Base-by-base conservation (phyloP, 2,329 filamentous ascomycete species). In the Epichloe scottii region DNA sequence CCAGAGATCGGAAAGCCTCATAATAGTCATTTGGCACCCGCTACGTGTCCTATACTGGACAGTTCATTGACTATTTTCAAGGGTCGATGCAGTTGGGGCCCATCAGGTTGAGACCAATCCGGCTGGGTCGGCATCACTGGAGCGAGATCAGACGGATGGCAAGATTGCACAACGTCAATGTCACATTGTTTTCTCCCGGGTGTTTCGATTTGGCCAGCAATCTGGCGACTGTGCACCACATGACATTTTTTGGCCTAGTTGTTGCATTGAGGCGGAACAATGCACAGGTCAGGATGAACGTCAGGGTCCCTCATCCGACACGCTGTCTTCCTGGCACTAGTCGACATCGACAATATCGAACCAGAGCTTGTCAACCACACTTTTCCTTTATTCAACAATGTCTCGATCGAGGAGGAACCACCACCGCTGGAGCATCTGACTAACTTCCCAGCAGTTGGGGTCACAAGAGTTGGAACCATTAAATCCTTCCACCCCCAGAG, bases 301-400 rank as follows among this genome's bases (percentile, higher is more conserved):
- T 8, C 14, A 38, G 17, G 14, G 19, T 5, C 17, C 15, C 17
- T 21, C 52, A 14, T 47, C 45, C 45, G 48, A 15, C 3, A 41
- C 47, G 15, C 15, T 5, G 14, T 21, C 5, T 53, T 50, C 10
- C 35, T 26, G 53, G 34, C 51, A 55, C 8, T 37, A 37, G 48
- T 42, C 4, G 52, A 49, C 15, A 43, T 51, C 50, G n/a, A 26
- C 47, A 8, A 35, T 41, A 19, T 46, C 23, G 26, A 54, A 51
- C 4, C 52, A 52, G 30, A 55, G 30, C 34, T 43, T 56, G 46
- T 48, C 23, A 23, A 23, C 23, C 5, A 23, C 23, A 23, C 53
- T 37, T 48, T 82, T 81, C 58, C 76, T 78, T 49, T 69, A 43
- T 73, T 73, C 70, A n/a, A 82, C 62, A 15, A 81, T 70, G 11